These are phyloP conservation scores for Chrysanthemum makinoi DNA, from an alignment of 129 eudicot genomes.

Conservation along the genomic window DNA sequence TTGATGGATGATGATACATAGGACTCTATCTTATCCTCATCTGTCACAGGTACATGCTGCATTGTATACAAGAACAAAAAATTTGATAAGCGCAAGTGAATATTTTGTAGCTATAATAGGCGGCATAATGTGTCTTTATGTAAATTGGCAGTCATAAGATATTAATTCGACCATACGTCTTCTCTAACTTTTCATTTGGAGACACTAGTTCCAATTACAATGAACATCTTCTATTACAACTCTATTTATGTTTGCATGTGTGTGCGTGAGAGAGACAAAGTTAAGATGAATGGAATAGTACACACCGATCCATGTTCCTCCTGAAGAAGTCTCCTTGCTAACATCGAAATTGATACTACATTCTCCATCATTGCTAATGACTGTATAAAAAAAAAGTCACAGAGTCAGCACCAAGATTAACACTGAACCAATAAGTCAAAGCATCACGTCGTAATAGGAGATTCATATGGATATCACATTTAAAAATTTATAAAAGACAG, in stretches of 20 bases:
- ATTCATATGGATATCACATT: neutral
- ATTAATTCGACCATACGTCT: neutral
- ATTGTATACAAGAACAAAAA: slow-evolving; percentile 40
- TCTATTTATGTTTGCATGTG: neutral
- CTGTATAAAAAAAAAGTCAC: slow-evolving; percentile 28
- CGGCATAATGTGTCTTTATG: slow-evolving; percentile 14
- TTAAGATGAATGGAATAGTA: slow-evolving; percentile 17
- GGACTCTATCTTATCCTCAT: slow-evolving; percentile 77
- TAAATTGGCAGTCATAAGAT: slow-evolving; percentile 5
- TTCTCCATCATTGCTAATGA: slow-evolving; percentile 76
- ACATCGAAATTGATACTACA: slow-evolving; percentile 74
- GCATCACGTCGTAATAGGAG: slow-evolving; percentile 12
- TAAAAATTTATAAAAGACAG: slow-evolving; percentile 15
- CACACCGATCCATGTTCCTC: slow-evolving; percentile 88
- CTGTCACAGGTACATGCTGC: slow-evolving; percentile 59
- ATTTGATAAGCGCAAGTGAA: slow-evolving; percentile 14
- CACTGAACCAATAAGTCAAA: slow-evolving; percentile 18
- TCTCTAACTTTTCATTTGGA: too few relatives aligned
- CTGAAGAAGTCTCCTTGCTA: slow-evolving; percentile 78
- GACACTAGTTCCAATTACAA: too few relatives aligned
- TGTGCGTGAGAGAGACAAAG: slow-evolving; percentile 1
- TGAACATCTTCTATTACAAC: too few relatives aligned
- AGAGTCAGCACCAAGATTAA: neutral
- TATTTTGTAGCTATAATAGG: slow-evolving; percentile 20
- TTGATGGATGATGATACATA: slow-evolving; percentile 78